These are phyloP conservation scores for Ophiostoma himal-ulmi DNA, from an alignment of 2,329 filamentous ascomycete genomes.

Conservation along the genomic window DNA sequence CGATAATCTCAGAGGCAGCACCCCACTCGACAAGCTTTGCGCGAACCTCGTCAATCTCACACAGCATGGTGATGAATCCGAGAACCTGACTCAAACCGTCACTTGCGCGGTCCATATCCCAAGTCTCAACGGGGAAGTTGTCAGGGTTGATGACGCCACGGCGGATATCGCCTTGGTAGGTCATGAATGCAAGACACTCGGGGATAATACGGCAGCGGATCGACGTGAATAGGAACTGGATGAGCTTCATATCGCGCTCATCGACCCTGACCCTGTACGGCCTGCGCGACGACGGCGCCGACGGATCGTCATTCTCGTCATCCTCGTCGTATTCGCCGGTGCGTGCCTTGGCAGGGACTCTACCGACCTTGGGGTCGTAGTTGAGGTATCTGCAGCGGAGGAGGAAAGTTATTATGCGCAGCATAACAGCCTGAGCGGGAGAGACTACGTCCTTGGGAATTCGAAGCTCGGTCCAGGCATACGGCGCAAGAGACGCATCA, in stretches of 20 bases:
- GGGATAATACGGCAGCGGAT: constrained; percentile 90
- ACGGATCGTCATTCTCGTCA: constrained; percentile 37
- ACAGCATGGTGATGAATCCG: constrained; percentile 81
- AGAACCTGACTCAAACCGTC: constrained; percentile 92
- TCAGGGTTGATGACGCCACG: constrained; percentile 67
- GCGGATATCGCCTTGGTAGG: constrained; percentile 84
- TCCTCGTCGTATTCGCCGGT: neutral
- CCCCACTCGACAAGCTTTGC: constrained; percentile 87
- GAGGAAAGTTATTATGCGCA: constrained; percentile 85
- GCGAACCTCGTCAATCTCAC: constrained; percentile 74
- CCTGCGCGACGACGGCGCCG: neutral
- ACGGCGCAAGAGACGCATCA: constrained; percentile 81
- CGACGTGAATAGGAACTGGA: constrained; percentile 88
- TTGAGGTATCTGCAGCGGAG: constrained; percentile 49
- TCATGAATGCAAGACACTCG: constrained; percentile 89
- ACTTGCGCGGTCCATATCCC: constrained; percentile 97
- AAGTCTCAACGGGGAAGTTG: constrained; percentile 89
- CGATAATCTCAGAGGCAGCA: constrained; percentile 79
- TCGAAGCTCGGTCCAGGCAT: constrained; percentile 83
- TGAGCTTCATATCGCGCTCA: constrained; percentile 54
- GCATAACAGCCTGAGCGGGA: constrained; percentile 85
- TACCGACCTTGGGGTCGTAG: neutral
- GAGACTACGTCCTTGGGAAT: constrained; percentile 96
- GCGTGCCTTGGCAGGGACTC: neutral
- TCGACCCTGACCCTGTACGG: constrained; percentile 32